These are phyloP conservation scores for Blastomyces parvus DNA, from an alignment of 2,329 filamentous ascomycete species.

Conservation along the genomic window DNA sequence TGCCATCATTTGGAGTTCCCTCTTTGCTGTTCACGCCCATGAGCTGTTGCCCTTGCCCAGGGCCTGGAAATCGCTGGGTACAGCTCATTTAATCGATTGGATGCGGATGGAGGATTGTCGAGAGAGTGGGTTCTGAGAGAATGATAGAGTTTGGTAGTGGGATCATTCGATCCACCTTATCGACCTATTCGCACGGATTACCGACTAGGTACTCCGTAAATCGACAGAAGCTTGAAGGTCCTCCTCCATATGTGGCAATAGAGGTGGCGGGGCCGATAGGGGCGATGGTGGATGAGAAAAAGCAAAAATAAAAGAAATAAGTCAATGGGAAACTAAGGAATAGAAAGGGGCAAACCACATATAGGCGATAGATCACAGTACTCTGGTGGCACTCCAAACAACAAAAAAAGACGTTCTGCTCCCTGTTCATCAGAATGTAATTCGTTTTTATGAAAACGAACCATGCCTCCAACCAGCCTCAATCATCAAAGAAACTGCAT, in stretches of 20 bases:
- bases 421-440: neutral
- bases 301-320: neutral
- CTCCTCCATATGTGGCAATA: neutral
- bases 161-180: neutral
- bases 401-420: neutral
- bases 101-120: neutral
- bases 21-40: neutral
- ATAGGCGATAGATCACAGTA: neutral
- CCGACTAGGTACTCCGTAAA: no score
- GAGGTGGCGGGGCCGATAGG: neutral
- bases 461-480: neutral
- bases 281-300: neutral
- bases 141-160: neutral
- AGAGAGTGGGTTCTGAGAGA: neutral
- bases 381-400: neutral
- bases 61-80: neutral
- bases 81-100: neutral
- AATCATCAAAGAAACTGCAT: neutral
- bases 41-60: neutral
- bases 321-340: neutral
- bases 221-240: neutral
- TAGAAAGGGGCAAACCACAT: neutral
- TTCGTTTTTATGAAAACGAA: neutral
- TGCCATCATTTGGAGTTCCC: neutral
- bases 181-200: neutral